These are phyloP conservation scores for Ceriops tagal DNA, from an alignment of 345 rosid species.

Conservation along the genomic window DNA sequence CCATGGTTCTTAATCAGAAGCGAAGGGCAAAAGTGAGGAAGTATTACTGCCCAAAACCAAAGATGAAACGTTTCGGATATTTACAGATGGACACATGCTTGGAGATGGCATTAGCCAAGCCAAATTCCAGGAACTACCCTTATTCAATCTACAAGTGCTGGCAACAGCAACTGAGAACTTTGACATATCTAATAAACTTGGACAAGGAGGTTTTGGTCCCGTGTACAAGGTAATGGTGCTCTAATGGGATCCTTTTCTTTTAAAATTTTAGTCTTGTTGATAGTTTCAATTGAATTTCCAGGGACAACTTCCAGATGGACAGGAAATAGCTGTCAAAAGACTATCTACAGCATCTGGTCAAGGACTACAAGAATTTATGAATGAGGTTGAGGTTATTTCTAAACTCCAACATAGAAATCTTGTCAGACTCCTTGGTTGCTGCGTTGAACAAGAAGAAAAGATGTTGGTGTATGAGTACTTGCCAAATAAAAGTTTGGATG, in stretches of 20 bases:
- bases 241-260: too few species aligned
- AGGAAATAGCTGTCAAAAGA: conserved; percentile 24
- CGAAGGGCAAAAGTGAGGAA: neutral
- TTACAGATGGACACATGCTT: too few species aligned
- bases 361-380: conserved; percentile 19
- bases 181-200: conserved; percentile 15
- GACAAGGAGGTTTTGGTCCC: conserved; percentile 27
- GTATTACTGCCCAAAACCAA: neutral
- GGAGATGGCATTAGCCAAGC: neutral
- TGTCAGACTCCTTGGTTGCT: conserved; percentile 20
- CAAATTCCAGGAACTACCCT: conserved; percentile 11
- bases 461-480: conserved; percentile 20
- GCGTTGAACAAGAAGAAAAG: conserved; percentile 18
- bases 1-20: neutral
- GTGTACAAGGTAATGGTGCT: conserved; percentile 19
- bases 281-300: neutral
- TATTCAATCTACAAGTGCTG: conserved; percentile 8
- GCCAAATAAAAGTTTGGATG: conserved; percentile 26
- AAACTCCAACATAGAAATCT: conserved; percentile 26
- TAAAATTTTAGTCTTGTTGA: neutral
- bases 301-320: conserved; percentile 18
- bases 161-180: conserved; percentile 17
- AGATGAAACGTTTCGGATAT: too few species aligned
- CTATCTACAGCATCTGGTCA: conserved; percentile 20
- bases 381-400: conserved; percentile 17